Base-by-base conservation (phyloP, 139 green algal species). In the Protoeuglena noctilucae region DNA sequence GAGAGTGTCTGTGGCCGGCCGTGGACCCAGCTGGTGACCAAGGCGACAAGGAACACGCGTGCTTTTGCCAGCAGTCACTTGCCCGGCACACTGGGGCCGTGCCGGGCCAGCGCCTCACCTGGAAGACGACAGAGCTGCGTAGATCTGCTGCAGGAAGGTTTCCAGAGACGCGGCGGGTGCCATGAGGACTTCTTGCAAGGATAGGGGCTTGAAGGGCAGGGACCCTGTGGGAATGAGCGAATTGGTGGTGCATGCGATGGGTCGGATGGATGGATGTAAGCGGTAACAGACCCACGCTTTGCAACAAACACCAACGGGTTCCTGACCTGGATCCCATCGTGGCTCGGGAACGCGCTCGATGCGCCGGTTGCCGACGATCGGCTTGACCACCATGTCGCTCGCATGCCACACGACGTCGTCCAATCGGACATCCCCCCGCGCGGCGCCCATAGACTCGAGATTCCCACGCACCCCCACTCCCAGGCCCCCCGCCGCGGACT, bases 361-460 rank as follows among this genome's bases (percentile, higher is more conserved):
- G 28, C 80, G 62, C 3, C 76, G 53, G 66, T 95, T 95, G 1
- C 76, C 76, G 17, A 95, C 82, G 51, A 96, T 93, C 7, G 88
- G 88, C 70, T 87, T 87, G 19, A 94, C 83, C 1, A 69, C 66
- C 18, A 65, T 61, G 66, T 95, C 86, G 1, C 60, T 74, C 0
- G 71, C 28, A 49, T 96, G 87, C 72, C 79, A 92, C 2, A 93
- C 67, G 1, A 95, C 60, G 14, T 66, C 64, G 41, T 81, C 50
- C 27, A 71, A 23, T 5, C 45, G 5, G 12, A 17, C 45, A 17
- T 22, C 45, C 12, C 45, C 45, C 12, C 18, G 45, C 45, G 12
- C 45, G 45, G 18, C 18, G 45, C 45, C 45, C 12, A 51, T 9
- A 9, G 18, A 23, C 45, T 9, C 45, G 45, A 23, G 9, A 17